These are phyloP conservation scores for Auricularia sp. DNA, from an alignment of 768 basidiomycete genomes.

Conservation along the genomic window DNA sequence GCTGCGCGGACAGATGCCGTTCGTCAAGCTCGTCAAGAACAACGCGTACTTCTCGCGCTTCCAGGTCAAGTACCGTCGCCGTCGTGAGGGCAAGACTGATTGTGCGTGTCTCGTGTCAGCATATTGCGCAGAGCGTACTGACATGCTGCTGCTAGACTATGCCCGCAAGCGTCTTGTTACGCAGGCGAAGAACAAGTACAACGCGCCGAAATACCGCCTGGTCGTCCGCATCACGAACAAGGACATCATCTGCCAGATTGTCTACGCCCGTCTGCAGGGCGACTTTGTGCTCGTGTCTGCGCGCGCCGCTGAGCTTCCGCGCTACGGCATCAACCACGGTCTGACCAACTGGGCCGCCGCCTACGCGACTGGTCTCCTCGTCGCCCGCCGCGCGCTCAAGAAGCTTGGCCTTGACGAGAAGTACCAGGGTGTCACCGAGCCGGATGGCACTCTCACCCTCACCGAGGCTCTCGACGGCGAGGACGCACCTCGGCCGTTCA, in stretches of 20 bases:
- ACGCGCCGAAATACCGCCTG: slow-evolving; percentile 94
- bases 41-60: slow-evolving; percentile 96
- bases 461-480: slow-evolving; percentile 86
- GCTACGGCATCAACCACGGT: slow-evolving; percentile 96
- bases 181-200: slow-evolving; percentile 99
- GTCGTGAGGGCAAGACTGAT: slow-evolving; percentile 98
- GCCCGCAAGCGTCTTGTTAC: slow-evolving; percentile 94
- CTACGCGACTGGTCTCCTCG: slow-evolving; percentile 93
- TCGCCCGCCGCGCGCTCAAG: slow-evolving; percentile 85
- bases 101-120: slow-evolving; percentile 40
- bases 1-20: slow-evolving; percentile 57
- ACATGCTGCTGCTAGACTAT: slow-evolving; percentile 51
- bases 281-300: slow-evolving; percentile 89
- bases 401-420: slow-evolving; percentile 97
- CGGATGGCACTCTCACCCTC: slow-evolving; percentile 73
- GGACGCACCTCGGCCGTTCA: slow-evolving; percentile 97
- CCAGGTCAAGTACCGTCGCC: slow-evolving; percentile 96
- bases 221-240: slow-evolving; percentile 99
- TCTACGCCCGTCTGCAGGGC: slow-evolving; percentile 95
- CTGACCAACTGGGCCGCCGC: slow-evolving; percentile 98
- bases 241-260: slow-evolving; percentile 88
- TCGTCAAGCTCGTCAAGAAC: slow-evolving; percentile 95
- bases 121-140: slow-evolving; percentile 1
- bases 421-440: slow-evolving; percentile 88
- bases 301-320: slow-evolving; percentile 81